Evolutionary conservation across 768 basidiomycete species (phyloP), one percentile per base, ranked within the genome.

Genomic region (Mrakia gelida): DNA sequence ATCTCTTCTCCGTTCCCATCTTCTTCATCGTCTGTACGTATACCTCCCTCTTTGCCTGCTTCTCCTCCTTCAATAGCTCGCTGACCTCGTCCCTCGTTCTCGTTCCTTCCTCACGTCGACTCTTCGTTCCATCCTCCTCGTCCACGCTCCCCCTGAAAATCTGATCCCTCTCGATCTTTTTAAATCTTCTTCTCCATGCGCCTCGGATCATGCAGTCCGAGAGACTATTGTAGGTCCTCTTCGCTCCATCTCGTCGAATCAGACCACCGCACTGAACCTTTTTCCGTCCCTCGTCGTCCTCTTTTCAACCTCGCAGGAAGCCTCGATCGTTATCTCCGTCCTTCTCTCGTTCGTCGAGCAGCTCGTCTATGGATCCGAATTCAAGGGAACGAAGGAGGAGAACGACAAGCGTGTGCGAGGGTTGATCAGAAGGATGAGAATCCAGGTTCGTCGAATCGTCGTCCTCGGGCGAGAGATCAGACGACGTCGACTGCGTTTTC

Each of bases 1-100:
- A 90, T 82, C 86, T 95, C 75, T 97, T 97, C 86, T 92, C 92
- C 78, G 88, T 95, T 76, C 90, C 94, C 82, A 94, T 98, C 81
- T 97, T 95, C 87, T 94, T 98, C 88, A 94, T 97, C 86, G 90
- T 81, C 78, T 79, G 78, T 75, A 59, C 4, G 72, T n/a, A 26
- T 26, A 15, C 26, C 28, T 49, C 41, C 26, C 3, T 45, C 30
- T 41, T 30, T 43, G 41, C 26, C 38, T 38, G 23, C 43, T 26
- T 72, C 71, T 13, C 71, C 38, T 38, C 8, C 38, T 3, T 38
- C 49, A 26, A 49, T 28, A n/a, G 38, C 38, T 38, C 38, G 3
- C 38, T 71, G 7, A 15, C 68, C 21, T 49, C 54, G 34, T 61
- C 16, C 30, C 8, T 23, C 49, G 8, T 18, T 49, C 62, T 32